Percentiles rank a stretch among this genome's conserved stretches.
Evolutionary conservation across 179 eudicot genomes (phyloP).

Genomic region (Amaranthus tricolor): DNA sequence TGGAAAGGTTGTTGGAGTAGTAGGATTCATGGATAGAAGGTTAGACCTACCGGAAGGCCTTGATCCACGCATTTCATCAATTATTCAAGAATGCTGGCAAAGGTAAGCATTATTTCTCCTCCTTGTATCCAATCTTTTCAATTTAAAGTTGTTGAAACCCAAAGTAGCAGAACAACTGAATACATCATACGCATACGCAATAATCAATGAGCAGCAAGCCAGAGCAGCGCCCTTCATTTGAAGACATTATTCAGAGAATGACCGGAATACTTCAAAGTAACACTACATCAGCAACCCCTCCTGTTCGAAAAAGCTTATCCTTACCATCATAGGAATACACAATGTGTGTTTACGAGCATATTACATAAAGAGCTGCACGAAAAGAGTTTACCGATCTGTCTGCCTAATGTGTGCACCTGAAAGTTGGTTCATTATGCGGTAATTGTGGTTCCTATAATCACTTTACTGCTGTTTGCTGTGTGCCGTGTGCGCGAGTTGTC

Average conservation of each 20-base stretch:
- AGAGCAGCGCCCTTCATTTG: constrained; percentile 62
- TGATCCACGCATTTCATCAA: constrained; percentile 55
- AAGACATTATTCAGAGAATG: constrained; percentile 57
- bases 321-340: constrained; percentile 2
- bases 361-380: neutral
- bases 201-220: constrained; percentile 51
- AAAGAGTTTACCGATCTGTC: neutral
- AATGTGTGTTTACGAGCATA: too few relatives aligned
- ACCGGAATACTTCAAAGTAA: constrained; percentile 33
- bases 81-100: constrained; percentile 76
- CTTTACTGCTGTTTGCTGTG: neutral
- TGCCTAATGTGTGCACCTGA: neutral
- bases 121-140: too few relatives aligned
- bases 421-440: neutral
- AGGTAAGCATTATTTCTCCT: constrained; percentile 36
- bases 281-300: constrained; percentile 21
- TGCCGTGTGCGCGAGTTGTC: neutral
- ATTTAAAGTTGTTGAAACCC: neutral
- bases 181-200: neutral
- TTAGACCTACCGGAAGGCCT: constrained; percentile 61
- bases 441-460: neutral
- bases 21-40: constrained; percentile 81
- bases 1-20: constrained; percentile 73
- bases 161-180: neutral
- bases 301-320: constrained; percentile 16